Conservation (phyloP, 2,329 filamentous ascomycete species). For the Fusarium temperatum region DNA sequence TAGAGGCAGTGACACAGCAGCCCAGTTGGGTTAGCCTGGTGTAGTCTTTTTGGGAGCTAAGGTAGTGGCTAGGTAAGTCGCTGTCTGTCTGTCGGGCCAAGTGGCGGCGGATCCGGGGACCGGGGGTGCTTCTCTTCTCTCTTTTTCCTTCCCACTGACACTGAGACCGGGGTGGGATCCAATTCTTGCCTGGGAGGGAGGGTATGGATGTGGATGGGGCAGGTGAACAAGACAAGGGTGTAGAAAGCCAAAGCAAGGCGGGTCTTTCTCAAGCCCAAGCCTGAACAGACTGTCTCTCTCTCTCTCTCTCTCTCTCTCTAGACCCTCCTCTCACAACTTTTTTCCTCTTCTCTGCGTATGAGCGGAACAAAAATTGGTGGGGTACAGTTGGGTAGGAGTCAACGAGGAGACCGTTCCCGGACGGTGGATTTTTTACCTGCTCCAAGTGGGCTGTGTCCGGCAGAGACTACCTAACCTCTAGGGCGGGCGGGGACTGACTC, state of each 20-base stretch:
- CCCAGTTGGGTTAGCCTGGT: constrained; percentile 18
- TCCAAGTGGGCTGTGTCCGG: constrained; percentile 29
- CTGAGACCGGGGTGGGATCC: constrained; percentile 24
- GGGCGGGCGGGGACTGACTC: constrained; percentile 4
- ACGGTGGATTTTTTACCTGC: constrained; percentile 11
- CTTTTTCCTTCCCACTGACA: neutral
- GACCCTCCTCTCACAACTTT: constrained; percentile 25
- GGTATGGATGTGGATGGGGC: constrained; percentile 12
- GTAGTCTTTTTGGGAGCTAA: neutral
- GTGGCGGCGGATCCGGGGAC: constrained; percentile 40
- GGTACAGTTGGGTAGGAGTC: constrained; percentile 33
- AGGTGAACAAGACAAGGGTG: constrained; percentile 11
- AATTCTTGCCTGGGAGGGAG: neutral
- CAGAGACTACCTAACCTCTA: constrained; percentile 1
- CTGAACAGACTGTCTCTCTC: neutral
- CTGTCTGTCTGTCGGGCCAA: constrained; percentile 20
- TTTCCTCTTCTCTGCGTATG: constrained; percentile 17
- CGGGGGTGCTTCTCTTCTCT: constrained; percentile 3
- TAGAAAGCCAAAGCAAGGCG: constrained; percentile 26
- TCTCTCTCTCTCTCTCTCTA: neutral
- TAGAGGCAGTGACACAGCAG: constrained; percentile 34
- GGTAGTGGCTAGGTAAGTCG: neutral
- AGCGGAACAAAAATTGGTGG: constrained; percentile 21
- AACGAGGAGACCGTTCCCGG: constrained; percentile 20
- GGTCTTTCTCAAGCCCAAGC: constrained; percentile 3